Percentiles rank a stretch among this genome's conserved stretches.
These are phyloP conservation scores for Entophlyctis luteolus DNA, from an alignment of 192 early-diverging fungal genomes.

Conservation along the genomic window DNA sequence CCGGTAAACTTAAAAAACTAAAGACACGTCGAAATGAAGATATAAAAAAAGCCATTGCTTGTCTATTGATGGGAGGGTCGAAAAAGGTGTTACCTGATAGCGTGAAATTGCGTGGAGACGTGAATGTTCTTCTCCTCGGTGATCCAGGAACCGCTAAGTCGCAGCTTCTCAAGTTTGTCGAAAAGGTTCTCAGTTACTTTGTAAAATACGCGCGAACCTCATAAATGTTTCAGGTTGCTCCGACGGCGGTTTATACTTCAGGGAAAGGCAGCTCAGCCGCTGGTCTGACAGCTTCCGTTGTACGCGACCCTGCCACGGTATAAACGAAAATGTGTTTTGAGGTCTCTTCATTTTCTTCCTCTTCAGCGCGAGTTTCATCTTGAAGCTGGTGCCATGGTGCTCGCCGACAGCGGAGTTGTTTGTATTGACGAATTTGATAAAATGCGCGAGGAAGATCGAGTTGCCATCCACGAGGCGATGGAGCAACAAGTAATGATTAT, in stretches of 20 bases:
- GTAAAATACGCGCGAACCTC: neutral
- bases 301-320: slow-evolving; percentile 82
- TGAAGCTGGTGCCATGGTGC: slow-evolving; percentile 98
- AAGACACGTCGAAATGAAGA: slow-evolving; percentile 43
- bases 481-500: slow-evolving; percentile 74
- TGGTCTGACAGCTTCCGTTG: slow-evolving; percentile 96
- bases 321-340: slow-evolving; percentile 7
- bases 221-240: slow-evolving; percentile 60
- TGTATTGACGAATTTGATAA: slow-evolving; percentile 99
- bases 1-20: slow-evolving; percentile 5
- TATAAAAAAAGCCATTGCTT: slow-evolving; percentile 94
- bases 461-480: slow-evolving; percentile 99
- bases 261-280: slow-evolving; percentile 98
- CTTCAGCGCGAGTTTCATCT: slow-evolving; percentile 89
- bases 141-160: slow-evolving; percentile 99
- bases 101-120: slow-evolving; percentile 94
- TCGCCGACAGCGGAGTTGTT: slow-evolving; percentile 97
- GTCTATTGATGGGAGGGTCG: slow-evolving; percentile 93
- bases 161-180: slow-evolving; percentile 97
- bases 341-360: neutral
- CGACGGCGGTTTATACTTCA: slow-evolving; percentile 97
- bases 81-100: slow-evolving; percentile 94
- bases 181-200: slow-evolving; percentile 63
- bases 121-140: slow-evolving; percentile 93
- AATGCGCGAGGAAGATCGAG: slow-evolving; percentile 99